Base-by-base conservation (phyloP, 805 yeast genomes). In the Phaffomyces opuntiae region DNA sequence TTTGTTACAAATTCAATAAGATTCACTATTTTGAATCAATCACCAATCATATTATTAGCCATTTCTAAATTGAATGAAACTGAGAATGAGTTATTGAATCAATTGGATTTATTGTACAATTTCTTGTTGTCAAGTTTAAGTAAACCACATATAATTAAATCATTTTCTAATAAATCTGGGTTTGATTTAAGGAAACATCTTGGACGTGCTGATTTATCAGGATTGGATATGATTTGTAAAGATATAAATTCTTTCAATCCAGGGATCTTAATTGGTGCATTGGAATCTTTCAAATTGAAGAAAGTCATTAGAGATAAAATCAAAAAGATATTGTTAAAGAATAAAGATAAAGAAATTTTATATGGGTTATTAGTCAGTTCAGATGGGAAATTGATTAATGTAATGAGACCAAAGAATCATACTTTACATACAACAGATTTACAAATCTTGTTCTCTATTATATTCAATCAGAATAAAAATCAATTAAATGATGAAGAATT, bases 81-180 rank as follows among this genome's bases (percentile, higher is more conserved):
- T 0, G 72, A 73, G 36, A 48, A 62, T 13, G 78, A 80, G 42
- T 56, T 83, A 41, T 56, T 70, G 37, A 74, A 77, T 32, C 96
- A 91, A 55, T 66, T 91, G 40, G 83, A 80, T 42, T 72, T 83
- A 19, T 56, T 91, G 14, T 82, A 90, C 65, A 80, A 87, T 40
- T 91, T 86, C 60, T 60, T 91, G 7, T 60, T 91, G n/a, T 80
- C 95, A 0, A 84, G 93, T 0, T 65, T 93, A 36, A 84, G 95
- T n/a, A 81, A 83, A 57, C 83, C 88, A 2, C 86, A 84, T 51
- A 78, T 91, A 35, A 69, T 75, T 9, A 78, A 79, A 51, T 79
- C 83, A 33, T 90, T 86, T 60, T 68, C 72, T 43, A 75, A 78
- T 49, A 70, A 95, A 46, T 82, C 85, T 56, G 87, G 87, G 56